Conservation (phyloP, 768 basidiomycete genomes). For the Roridomyces roridus region DNA sequence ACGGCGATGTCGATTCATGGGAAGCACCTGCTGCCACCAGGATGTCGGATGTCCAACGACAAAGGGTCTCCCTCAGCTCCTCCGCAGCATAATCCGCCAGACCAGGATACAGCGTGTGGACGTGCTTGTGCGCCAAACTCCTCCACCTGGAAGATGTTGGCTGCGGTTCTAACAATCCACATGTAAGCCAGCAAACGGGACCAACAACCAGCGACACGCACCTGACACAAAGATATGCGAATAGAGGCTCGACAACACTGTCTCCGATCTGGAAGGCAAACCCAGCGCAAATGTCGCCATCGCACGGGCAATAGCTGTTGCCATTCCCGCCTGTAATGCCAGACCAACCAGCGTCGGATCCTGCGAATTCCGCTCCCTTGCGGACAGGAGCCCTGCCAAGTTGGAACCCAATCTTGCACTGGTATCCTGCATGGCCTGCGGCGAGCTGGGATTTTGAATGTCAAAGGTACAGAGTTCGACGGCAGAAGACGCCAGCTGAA, state of each 20-base stretch:
- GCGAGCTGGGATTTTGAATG: constrained; percentile 42
- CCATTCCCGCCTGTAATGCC: constrained; percentile 74
- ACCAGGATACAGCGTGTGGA: constrained; percentile 68
- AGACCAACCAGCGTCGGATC: constrained; percentile 81
- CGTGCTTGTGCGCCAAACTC: constrained; percentile 61
- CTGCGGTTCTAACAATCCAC: constrained; percentile 63
- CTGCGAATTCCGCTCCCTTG: constrained; percentile 67
- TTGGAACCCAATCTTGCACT: constrained; percentile 67
- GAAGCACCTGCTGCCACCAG: constrained; percentile 64
- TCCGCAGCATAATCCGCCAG: constrained; percentile 70
- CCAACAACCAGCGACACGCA: too few species aligned
- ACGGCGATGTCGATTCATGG: constrained; percentile 40
- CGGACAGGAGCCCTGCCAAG: constrained; percentile 63
- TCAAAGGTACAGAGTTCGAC: constrained; percentile 70
- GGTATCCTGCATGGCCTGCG: constrained; percentile 65
- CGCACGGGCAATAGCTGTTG: constrained; percentile 69
- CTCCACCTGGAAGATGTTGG: constrained; percentile 82
- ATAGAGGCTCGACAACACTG: constrained; percentile 66
- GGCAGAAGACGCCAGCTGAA: constrained; percentile 80
- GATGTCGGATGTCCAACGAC: constrained; percentile 74
- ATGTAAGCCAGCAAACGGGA: constrained; percentile 4
- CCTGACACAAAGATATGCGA: constrained; percentile 61
- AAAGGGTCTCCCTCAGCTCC: constrained; percentile 76
- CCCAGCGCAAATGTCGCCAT: constrained; percentile 78
- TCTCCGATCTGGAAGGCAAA: constrained; percentile 72